Evolutionary conservation across 192 early-diverging fungal species (phyloP), one percentile per base, ranked within the genome.

Genomic region (Coemansia erecta): DNA sequence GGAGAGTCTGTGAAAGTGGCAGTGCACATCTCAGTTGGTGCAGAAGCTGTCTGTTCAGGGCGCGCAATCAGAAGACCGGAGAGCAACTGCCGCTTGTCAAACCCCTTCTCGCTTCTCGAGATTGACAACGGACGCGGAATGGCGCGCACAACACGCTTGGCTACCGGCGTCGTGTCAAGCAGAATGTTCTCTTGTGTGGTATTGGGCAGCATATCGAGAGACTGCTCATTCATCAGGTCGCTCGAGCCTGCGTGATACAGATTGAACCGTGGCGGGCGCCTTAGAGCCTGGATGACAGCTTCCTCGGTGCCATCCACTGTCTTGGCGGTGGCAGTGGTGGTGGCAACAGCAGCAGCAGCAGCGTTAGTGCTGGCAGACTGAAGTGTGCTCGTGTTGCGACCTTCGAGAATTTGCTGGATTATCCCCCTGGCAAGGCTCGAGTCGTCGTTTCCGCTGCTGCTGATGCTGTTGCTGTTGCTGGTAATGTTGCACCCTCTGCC

Each of bases 321-420:
- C 17, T 46, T 46, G 1, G 44, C 10, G 44, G 15, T 6, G 44
- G 15, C n/a, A 14, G 17, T 46, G n/a, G 8, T 1, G 6, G 35
- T 7, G 8, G 10, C 10, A 9, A 7, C 35, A 3, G 35, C 3
- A 7, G 35, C 35, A 37, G 10, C 10, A 9, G 35, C 35, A 3
- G 35, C 3, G 35, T 9, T 37, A 37, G 35, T 37, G 35, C 8
- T 49, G 12, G 8, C 21, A 11, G 47, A 8, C 21, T 23, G 19
- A 8, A 49, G 8, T 22, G 47, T 8, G 23, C 8, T 44, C n/a
- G 57, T 58, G 21, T 64, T 54, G 21, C 76, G 58, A 21, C 54
- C 57, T 14, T 68, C 76, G 8, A 78, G 56, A 17, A 78, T 72
- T 40, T 64, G 65, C 63, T 72, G 76, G 9, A 78, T 66, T 15